Base-by-base conservation (phyloP, 306 rosid genomes). In the Astragalus glycyphyllos region DNA sequence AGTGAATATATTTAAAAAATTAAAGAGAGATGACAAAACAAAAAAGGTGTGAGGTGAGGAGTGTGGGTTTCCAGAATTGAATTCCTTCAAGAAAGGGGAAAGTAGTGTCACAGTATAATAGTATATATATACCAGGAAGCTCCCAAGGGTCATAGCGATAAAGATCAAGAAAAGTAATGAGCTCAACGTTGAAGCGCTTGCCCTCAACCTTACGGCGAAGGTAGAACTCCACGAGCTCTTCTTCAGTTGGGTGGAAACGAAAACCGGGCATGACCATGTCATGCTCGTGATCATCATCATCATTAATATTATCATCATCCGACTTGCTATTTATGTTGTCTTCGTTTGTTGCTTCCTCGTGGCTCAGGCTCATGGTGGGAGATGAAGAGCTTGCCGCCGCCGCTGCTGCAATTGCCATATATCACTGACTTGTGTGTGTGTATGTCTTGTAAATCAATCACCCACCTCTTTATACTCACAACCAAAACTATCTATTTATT, bases 131-230 rank as follows among this genome's bases (percentile, higher is more conserved):
- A 95, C 99, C 99, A 51, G 99, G 99, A 77, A 95, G 97, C 38
- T 95, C 99, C 99, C 99, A 95, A 68, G 99, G 99, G 95, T 95
- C 99, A 50, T 91, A 95, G 90, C 96, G 96, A 85, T 95, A 95
- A 65, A 95, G 99, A 84, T 95, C 99, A 15, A 95, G 97, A 73
- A 91, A 95, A 89, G 99, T 91, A 35, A 95, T 95, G 69, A 95
- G 97, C 61, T 95, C 99, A 42, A 95, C 99, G 56, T 95, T 95
- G 92, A 95, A 95, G 53, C 97, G 92, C 59, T 95, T 95, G 71
- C 99, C 99, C 96, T 95, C 99, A 6, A 95, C 97, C 96, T 95
- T 95, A 91, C 99, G 99, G 96, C 99, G 99, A 83, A 95, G 99
- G 92, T 95, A 95, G 91, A 95, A 95, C 82, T 95, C 97, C 0